Evolutionary conservation across 129 eudicot species (phyloP).

Genomic region (Arctium lappa): DNA sequence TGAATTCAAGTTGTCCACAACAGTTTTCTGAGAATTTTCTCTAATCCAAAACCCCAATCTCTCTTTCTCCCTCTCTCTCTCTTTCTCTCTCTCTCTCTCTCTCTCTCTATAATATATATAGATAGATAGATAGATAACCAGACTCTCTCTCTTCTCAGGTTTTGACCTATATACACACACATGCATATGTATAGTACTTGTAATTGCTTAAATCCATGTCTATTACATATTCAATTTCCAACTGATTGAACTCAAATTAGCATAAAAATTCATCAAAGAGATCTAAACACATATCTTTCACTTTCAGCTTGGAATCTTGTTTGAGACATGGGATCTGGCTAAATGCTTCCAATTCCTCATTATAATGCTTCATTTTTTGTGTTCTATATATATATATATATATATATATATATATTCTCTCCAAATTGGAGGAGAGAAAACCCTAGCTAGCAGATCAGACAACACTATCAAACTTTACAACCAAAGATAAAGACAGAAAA

Average conservation of each 20-base stretch:
- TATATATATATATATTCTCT: conserved; percentile 8
- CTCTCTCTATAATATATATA: conserved; percentile 4
- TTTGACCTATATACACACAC: background rate
- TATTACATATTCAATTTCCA: conserved; percentile 1
- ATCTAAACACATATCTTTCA: background rate
- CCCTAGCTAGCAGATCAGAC: conserved; percentile 48
- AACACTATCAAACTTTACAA: conserved; percentile 24
- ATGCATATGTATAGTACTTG: conserved; percentile 3
- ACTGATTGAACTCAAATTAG: background rate
- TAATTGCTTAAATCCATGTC: conserved; percentile 6
- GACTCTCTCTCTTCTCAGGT: background rate
- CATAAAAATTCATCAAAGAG: conserved; percentile 15
- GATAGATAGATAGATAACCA: no score
- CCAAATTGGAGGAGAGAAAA: conserved; percentile 21
- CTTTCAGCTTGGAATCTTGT: conserved; percentile 5
- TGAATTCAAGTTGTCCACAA: conserved; percentile 29
- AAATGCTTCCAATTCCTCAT: conserved; percentile 4
- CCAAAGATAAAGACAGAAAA: conserved; percentile 23
- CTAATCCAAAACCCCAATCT: conserved; percentile 17
- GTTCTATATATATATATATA: background rate
- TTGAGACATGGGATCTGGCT: conserved; percentile 26
- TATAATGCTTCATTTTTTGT: conserved; percentile 18
- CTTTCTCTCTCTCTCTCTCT: conserved; percentile 7
- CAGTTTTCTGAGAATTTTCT: conserved; percentile 13
- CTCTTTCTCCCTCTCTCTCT: conserved; percentile 17